These are phyloP conservation scores for Citrus glauca DNA, from an alignment of 345 rosid genomes.

Conservation along the genomic window DNA sequence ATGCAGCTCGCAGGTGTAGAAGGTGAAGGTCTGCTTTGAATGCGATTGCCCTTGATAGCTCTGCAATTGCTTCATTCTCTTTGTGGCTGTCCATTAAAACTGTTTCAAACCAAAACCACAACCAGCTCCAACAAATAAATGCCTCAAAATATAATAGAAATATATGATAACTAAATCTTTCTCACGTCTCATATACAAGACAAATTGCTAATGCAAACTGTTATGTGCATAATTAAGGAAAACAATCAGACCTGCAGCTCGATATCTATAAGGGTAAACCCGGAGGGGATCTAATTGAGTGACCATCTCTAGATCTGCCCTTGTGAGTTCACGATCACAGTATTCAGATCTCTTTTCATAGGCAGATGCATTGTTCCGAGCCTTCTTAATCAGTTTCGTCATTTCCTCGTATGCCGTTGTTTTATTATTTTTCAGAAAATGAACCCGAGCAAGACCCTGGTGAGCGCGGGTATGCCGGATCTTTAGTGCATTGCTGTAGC, in stretches of 20 bases:
- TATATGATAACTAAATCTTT: neutral
- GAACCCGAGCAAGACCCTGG: conserved; percentile 96
- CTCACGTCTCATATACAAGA: neutral
- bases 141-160: neutral
- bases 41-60: conserved; percentile 79
- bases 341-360: conserved; percentile 97
- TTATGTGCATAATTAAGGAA: neutral
- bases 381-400: conserved; percentile 83
- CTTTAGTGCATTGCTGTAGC: conserved; percentile 90
- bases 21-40: conserved; percentile 95
- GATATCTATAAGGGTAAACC: conserved; percentile 91
- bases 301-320: conserved; percentile 90
- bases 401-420: conserved; percentile 82
- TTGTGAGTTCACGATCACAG: conserved; percentile 83
- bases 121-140: neutral
- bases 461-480: conserved; percentile 95
- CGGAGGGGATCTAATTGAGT: conserved; percentile 90
- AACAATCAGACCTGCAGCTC: conserved; percentile 79
- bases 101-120: conserved; percentile 28
- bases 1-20: conserved; percentile 89
- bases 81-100: conserved; percentile 89
- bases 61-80: conserved; percentile 86
- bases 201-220: neutral
- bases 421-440: conserved; percentile 72
- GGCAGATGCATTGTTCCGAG: conserved; percentile 91